Conservation (phyloP, 495 filamentous ascomycete species). For the Hyphodiscus hymeniophilus region DNA sequence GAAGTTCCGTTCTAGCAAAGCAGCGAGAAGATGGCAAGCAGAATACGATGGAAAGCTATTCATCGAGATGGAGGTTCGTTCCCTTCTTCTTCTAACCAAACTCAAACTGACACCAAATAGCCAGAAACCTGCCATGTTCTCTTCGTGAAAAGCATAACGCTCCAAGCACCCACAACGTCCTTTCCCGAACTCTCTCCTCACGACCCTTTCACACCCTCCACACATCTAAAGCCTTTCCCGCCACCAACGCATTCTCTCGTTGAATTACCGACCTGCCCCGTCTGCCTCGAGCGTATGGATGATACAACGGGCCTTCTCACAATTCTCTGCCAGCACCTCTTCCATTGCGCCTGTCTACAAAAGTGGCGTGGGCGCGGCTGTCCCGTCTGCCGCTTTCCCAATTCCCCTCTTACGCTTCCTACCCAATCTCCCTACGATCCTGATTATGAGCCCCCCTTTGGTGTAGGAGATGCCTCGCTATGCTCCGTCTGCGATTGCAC, state of each 20-base stretch:
- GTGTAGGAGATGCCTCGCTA: constrained; percentile 25
- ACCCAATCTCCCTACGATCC: constrained; percentile 17
- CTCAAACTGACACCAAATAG: constrained; percentile 32
- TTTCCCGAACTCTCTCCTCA: constrained; percentile 55
- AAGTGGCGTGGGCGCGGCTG: constrained; percentile 94
- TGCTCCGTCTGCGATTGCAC: constrained; percentile 71
- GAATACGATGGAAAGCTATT: constrained; percentile 94
- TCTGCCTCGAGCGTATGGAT: constrained; percentile 97
- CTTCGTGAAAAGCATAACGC: constrained; percentile 82
- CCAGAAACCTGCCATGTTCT: constrained; percentile 95
- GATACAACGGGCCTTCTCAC: constrained; percentile 91
- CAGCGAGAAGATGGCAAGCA: constrained; percentile 70
- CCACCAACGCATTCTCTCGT: constrained; percentile 85
- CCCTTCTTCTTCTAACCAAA: neutral
- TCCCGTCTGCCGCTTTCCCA: constrained; percentile 67
- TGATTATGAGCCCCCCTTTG: constrained; percentile 41
- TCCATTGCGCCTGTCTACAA: constrained; percentile 93
- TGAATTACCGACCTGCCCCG: constrained; percentile 92
- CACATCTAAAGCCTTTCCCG: constrained; percentile 71
- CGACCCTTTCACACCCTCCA: constrained; percentile 56
- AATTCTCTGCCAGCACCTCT: constrained; percentile 95
- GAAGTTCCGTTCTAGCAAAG: constrained; percentile 75
- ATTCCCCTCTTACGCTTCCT: constrained; percentile 19
- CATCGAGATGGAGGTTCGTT: constrained; percentile 81
- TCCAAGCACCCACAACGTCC: constrained; percentile 37